Evolutionary conservation across 2,329 filamentous ascomycete species (phyloP).

Genomic region (Arachnomyces sp.): DNA sequence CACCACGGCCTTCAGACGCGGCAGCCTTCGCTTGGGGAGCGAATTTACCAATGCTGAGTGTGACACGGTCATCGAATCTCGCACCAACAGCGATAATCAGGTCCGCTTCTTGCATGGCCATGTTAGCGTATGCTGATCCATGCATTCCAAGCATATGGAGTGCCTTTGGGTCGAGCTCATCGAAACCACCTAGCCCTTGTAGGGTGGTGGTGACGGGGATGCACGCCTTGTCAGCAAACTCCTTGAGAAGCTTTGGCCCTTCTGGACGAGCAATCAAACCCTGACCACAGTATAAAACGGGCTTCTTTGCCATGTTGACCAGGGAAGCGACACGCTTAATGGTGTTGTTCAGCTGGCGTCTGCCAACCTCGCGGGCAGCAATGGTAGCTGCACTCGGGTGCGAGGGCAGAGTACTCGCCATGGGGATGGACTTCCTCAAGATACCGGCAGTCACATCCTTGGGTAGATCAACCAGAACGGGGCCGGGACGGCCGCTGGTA

Average conservation of each 20-base stretch:
- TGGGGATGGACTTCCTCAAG: slow-evolving; percentile 74
- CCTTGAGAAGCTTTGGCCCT: slow-evolving; percentile 69
- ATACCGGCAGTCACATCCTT: slow-evolving; percentile 91
- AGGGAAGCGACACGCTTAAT: slow-evolving; percentile 71
- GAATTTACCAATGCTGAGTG: slow-evolving; percentile 70
- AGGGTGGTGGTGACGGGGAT: slow-evolving; percentile 96
- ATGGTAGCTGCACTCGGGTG: slow-evolving; percentile 80
- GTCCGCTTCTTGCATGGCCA: slow-evolving; percentile 95
- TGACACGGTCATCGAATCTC: slow-evolving; percentile 95
- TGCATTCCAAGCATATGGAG: slow-evolving; percentile 99
- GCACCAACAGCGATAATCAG: slow-evolving; percentile 89
- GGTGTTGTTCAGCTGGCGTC: slow-evolving; percentile 63
- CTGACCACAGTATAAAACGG: slow-evolving; percentile 89
- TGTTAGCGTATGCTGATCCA: slow-evolving; percentile 92
- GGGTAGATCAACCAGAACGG: slow-evolving; percentile 88
- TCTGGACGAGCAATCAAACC: slow-evolving; percentile 74
- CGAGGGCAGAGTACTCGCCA: slow-evolving; percentile 61
- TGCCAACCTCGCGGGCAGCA: slow-evolving; percentile 64
- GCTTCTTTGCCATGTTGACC: slow-evolving; percentile 84
- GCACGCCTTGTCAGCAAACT: slow-evolving; percentile 79
- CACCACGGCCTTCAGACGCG: slow-evolving; percentile 74
- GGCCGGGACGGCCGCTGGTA: slow-evolving; percentile 84
- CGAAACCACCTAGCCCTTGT: slow-evolving; percentile 83
- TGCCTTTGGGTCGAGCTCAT: slow-evolving; percentile 88
- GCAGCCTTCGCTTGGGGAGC: slow-evolving; percentile 81